Conservation (phyloP, 73 alveolate species). For the Paramecium biaurelia region DNA sequence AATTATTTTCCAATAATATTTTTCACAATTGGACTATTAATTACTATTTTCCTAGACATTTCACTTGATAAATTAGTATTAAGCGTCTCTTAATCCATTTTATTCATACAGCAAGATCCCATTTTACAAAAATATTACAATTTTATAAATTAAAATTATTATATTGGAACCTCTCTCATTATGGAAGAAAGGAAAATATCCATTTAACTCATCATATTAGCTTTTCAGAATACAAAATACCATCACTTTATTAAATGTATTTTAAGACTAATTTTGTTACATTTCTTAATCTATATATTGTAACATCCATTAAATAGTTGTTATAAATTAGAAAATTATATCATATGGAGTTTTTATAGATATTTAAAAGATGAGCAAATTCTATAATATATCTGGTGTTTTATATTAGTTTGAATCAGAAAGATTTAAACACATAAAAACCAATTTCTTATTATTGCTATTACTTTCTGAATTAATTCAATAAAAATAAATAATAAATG, state of each 20-base stretch:
- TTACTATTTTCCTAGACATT: background rate
- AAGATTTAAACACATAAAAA: background rate
- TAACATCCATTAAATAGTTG: background rate
- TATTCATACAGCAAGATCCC: conserved; percentile 16
- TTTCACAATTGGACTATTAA: background rate
- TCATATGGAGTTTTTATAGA: background rate
- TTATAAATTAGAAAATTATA: background rate
- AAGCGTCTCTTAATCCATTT: background rate
- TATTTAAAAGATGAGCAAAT: background rate
- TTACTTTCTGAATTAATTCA: background rate
- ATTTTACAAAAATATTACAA: background rate
- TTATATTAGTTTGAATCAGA: too few species aligned
- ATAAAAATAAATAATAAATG: too few species aligned
- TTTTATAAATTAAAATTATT: background rate
- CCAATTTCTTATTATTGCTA: background rate
- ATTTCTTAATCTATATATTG: background rate
- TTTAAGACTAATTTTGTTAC: background rate
- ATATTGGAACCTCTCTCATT: background rate
- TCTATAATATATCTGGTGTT: background rate
- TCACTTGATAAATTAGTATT: background rate
- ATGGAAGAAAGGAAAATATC: background rate
- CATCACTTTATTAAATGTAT: background rate
- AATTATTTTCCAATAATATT: background rate
- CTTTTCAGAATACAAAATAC: background rate
- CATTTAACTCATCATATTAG: background rate